Evolutionary conservation across 2,329 filamentous ascomycete genomes (phyloP), one percentile per base, ranked within the genome.

Genomic region (Trichoderma lentiforme): DNA sequence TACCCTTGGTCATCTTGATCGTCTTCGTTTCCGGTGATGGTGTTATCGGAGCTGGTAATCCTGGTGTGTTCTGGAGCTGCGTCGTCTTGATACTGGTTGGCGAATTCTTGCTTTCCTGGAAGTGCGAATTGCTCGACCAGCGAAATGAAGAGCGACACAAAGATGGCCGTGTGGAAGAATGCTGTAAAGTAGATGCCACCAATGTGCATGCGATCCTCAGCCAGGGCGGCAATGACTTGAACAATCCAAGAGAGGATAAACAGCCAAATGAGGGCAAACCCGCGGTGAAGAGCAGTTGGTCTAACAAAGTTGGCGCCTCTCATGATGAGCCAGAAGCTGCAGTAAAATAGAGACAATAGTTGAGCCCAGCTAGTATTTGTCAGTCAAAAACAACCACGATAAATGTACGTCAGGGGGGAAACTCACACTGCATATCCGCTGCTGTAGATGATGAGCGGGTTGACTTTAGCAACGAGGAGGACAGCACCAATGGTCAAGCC

Each of bases 391-490:
- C 5, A 39, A 28, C 8, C n/a, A 32, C 14, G 5, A 3, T 3
- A n/a, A 56, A 6, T 18, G 11, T 47, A 18, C 8, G 4, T 3
- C 8, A 24, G 9, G 2, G 3, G 36, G 0, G 11, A 9, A 47
- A 8, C 86, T 80, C 78, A 87, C 78, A 98, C 92, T 6, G 93
- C 87, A 79, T 96, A 98, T 62, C 91, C 87, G 76, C 92, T 97
- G 82, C 93, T 95, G 83, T 98, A 96, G n/a, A 96, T 85, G 76
- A 98, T 94, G 76, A 93, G 88, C 1, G 95, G 94, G 78, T 98
- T 98, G 78, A 95, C 83, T 80, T 96, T 97, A 47, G 89, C 88
- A 56, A 97, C 77, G 66, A 98, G 82, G 75, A 92, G 92, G 1
- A 93, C 92, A 21, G 93, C 85, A 0, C 89, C 93, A 28, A 97